Conservation (phyloP, 2,329 filamentous ascomycete genomes). For the Leptographium wingfieldii region DNA sequence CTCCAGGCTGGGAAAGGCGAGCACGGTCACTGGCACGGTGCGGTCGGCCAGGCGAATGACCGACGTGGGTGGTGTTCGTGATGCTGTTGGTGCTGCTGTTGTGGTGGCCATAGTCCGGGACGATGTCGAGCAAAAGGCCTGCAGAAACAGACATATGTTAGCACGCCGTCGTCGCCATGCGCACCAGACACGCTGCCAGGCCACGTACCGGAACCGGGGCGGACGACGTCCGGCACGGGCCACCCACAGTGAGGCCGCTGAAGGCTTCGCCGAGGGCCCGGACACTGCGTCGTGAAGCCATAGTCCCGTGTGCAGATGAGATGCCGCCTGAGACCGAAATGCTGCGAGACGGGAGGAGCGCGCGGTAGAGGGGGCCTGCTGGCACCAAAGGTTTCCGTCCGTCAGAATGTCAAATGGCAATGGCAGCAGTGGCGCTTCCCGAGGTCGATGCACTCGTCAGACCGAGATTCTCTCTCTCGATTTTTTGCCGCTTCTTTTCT, state of each 20-base stretch:
- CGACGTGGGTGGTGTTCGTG: neutral
- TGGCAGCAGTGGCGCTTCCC: too few relatives aligned
- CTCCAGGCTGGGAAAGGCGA: constrained; percentile 81
- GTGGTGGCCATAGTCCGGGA: neutral
- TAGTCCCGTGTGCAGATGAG: neutral
- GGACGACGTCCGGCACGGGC: neutral
- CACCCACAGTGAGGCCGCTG: constrained; percentile 4
- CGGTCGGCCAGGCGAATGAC: constrained; percentile 31
- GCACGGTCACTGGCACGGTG: constrained; percentile 76
- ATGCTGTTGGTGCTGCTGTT: neutral
- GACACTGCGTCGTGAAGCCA: constrained; percentile 10
- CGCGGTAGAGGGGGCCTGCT: too few relatives aligned
- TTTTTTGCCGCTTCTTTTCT: too few relatives aligned
- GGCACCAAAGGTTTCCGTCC: too few relatives aligned
- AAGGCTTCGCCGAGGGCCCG: constrained; percentile 8
- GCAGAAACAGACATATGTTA: neutral
- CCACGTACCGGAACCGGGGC: neutral
- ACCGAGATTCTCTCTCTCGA: too few relatives aligned
- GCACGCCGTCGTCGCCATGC: neutral
- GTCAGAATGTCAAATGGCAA: too few relatives aligned
- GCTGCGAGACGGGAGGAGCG: neutral
- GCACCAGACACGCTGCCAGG: neutral
- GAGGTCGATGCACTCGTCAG: too few relatives aligned
- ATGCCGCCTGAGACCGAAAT: neutral
- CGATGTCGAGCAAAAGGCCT: too few relatives aligned